These are phyloP conservation scores for Neurospora pannonica DNA, from an alignment of 495 filamentous ascomycete genomes.

Conservation along the genomic window DNA sequence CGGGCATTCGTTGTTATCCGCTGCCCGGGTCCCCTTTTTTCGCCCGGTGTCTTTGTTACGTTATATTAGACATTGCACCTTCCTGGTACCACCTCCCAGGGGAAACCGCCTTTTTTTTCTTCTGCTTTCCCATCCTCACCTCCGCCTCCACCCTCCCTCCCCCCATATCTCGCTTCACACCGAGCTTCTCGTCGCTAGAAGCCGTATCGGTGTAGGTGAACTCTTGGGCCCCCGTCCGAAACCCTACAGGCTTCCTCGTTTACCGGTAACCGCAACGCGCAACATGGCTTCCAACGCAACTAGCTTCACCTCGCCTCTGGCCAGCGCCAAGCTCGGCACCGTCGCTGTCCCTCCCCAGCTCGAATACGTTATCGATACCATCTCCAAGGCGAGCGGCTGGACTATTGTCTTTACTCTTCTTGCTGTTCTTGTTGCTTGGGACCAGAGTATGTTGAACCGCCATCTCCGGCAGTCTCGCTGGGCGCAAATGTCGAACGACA, in stretches of 20 bases:
- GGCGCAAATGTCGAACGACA: background rate
- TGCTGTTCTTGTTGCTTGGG: slow-evolving; percentile 64
- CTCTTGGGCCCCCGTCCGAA: background rate
- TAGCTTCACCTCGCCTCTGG: slow-evolving; percentile 67
- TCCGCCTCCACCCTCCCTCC: background rate
- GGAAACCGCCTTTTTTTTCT: slow-evolving; percentile 1
- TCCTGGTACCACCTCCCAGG: background rate
- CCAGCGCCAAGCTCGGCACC: slow-evolving; percentile 50
- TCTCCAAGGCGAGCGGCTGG: slow-evolving; percentile 50
- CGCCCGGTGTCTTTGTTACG: background rate
- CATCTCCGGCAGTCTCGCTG: background rate
- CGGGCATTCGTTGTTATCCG: background rate
- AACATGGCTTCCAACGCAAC: slow-evolving; percentile 56
- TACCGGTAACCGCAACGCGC: slow-evolving; percentile 6
- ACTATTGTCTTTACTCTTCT: slow-evolving; percentile 57
- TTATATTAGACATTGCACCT: background rate
- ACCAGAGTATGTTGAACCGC: slow-evolving; percentile 58
- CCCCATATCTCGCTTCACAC: background rate
- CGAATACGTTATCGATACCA: slow-evolving; percentile 33
- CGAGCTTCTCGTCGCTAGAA: background rate
- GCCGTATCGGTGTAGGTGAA: background rate
- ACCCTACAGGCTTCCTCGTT: background rate
- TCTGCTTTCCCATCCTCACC: background rate
- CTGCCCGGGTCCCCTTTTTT: background rate
- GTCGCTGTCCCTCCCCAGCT: slow-evolving; percentile 31